phyloP scores from a whole-genome alignment of 2,329 filamentous ascomycete species.

The Drechmeria coniospora region DNA sequence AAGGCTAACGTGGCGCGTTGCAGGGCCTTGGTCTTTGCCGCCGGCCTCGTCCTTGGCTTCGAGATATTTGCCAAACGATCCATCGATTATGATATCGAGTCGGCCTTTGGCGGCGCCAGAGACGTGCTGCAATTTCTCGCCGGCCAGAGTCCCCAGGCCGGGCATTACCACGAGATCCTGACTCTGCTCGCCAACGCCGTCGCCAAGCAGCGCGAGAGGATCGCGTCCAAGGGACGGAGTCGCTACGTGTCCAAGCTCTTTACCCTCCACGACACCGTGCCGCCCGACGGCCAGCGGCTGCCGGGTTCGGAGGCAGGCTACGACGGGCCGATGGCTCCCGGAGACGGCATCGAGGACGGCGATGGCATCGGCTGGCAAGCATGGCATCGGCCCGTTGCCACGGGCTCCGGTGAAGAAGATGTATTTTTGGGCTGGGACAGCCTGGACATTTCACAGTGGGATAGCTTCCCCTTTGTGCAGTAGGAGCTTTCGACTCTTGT shows the following conservation, averaged over 20 bases:
- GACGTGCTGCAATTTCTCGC: constrained; percentile 33
- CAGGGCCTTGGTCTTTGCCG: constrained; percentile 40
- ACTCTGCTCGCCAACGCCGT: constrained; percentile 29
- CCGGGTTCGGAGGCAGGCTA: background rate
- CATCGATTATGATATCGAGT: constrained; percentile 27
- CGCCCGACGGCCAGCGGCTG: background rate
- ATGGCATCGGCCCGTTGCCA: too few relatives aligned
- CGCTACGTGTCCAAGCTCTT: constrained; percentile 14
- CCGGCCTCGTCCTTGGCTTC: constrained; percentile 40
- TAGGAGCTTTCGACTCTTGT: background rate
- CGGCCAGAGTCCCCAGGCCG: constrained; percentile 36
- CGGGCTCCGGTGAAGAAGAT: constrained; percentile 5
- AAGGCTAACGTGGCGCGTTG: too few relatives aligned
- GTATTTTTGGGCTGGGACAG: constrained; percentile 14
- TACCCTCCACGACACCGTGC: constrained; percentile 4
- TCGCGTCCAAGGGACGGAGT: constrained; percentile 9
- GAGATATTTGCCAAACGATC: constrained; percentile 35
- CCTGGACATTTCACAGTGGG: constrained; percentile 16
- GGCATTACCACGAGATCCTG: constrained; percentile 41
- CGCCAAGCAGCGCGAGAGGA: constrained; percentile 18
- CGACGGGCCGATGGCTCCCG: too few relatives aligned
- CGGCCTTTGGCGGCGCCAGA: constrained; percentile 32
- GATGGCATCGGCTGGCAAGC: too few relatives aligned
- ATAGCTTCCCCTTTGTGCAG: constrained; percentile 13
- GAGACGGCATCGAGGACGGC: too few relatives aligned